phyloP scores from a whole-genome alignment of 129 eudicot species.

The Erigeron canadensis region DNA sequence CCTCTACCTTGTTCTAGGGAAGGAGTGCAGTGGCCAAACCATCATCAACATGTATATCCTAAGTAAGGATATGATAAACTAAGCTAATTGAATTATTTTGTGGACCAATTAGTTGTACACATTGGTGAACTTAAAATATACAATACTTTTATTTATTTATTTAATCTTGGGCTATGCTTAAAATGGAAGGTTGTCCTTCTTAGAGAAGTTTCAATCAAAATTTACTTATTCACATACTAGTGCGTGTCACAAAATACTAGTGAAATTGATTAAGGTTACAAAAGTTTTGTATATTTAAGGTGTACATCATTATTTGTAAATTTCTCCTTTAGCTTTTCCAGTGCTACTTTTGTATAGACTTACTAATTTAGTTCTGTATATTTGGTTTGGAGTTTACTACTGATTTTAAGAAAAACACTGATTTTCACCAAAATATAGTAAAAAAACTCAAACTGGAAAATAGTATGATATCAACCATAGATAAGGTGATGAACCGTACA shows the following conservation, averaged over 20 bases:
- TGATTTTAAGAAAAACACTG: too few species aligned
- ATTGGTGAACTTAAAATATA: background rate
- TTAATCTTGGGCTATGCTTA: background rate
- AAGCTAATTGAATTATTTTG: background rate
- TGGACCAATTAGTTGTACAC: conserved; percentile 29
- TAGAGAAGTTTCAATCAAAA: background rate
- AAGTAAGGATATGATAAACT: background rate
- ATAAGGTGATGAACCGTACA: too few species aligned
- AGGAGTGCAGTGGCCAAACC: conserved; percentile 72
- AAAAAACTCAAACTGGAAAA: too few species aligned
- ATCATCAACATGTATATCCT: conserved; percentile 54
- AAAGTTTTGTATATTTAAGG: background rate
- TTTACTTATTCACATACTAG: background rate
- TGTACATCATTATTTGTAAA: background rate
- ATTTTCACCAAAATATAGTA: too few species aligned
- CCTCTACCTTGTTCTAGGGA: conserved; percentile 84
- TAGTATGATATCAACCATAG: too few species aligned
- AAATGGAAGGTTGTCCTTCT: background rate
- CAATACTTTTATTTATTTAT: too few species aligned
- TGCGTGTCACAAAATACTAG: too few species aligned
- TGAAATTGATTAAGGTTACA: too few species aligned
- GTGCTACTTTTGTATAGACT: background rate
- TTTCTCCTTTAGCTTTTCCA: too few species aligned
- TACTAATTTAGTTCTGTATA: background rate
- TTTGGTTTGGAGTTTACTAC: background rate